Evolutionary conservation across 495 filamentous ascomycete species (phyloP).

Genomic region (Ramalina intermedia): DNA sequence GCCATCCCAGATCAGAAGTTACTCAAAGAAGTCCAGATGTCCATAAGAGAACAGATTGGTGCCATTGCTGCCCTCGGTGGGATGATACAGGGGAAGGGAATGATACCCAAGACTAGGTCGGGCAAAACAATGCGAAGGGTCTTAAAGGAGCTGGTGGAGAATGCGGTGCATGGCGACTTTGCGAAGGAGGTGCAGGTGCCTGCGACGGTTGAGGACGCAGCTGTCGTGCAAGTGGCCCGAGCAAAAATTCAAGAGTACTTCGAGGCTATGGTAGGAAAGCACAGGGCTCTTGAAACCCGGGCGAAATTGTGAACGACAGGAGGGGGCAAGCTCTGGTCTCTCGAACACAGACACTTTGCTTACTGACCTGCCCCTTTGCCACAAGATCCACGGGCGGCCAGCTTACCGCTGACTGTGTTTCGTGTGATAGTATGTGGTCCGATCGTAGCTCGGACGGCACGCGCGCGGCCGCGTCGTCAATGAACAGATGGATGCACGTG

Average conservation of each 20-base stretch:
- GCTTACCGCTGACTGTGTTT: too few species aligned
- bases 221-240: slow-evolving; percentile 42
- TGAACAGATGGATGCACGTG: too few species aligned
- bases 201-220: slow-evolving; percentile 44
- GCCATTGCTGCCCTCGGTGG: slow-evolving; percentile 74
- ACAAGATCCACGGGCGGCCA: too few species aligned
- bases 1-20: slow-evolving; percentile 36
- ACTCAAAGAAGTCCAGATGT: slow-evolving; percentile 41
- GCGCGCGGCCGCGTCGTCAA: too few species aligned
- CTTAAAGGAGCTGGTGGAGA: slow-evolving; percentile 65
- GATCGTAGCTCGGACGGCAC: too few species aligned
- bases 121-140: slow-evolving; percentile 80
- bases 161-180: slow-evolving; percentile 36
- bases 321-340: too few species aligned
- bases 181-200: slow-evolving; percentile 38
- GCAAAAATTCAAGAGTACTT: slow-evolving; percentile 44
- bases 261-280: slow-evolving; percentile 18
- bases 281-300: slow-evolving; percentile 12
- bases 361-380: too few species aligned
- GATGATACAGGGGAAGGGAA: slow-evolving; percentile 69
- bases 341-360: too few species aligned
- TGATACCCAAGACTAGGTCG: slow-evolving; percentile 82
- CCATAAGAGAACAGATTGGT: slow-evolving; percentile 72
- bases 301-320: slow-evolving; percentile 11
- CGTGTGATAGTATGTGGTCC: too few species aligned